Evolutionary conservation across 805 yeast genomes (phyloP), one percentile per base, ranked within the genome.

Genomic region (Yamadazyma akitaensis): DNA sequence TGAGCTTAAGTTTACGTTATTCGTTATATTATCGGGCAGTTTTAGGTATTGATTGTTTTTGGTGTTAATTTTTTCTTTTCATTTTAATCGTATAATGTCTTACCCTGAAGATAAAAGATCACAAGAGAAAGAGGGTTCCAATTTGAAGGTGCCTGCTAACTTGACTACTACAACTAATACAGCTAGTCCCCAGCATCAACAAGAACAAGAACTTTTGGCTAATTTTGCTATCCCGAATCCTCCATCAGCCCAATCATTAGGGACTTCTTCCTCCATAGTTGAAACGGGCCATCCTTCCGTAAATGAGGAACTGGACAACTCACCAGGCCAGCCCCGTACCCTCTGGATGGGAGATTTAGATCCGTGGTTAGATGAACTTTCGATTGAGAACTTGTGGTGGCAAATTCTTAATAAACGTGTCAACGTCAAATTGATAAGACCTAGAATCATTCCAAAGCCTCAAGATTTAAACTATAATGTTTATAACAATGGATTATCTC

Each of bases 271-370:
- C 18, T 16, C 19, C 34, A 3, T 11, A 12, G 32, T 28, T 28
- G 19, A 39, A 7, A 30, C 40, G 5, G 28, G 25, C 35, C 26
- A 39, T 14, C 12, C 21, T 11, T 12, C 35, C 14, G 13, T 40
- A 13, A 28, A 33, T 10, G 44, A 32, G 11, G 40, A 12, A 17
- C 9, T 18, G 8, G 21, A 24, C 12, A 24, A 32, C 17, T 17
- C 13, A 9, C 25, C 39, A 9, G 36, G 17, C 13, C 36, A 77
- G 13, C 89, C 95, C 21, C 74, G 85, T 50, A 86, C 95, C 1
- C 67, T 86, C 28, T 86, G 95, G 95, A 86, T 86, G 95, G 95
- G 95, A 10, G 94, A 86, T 63, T 68, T 86, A 53, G 92, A 86
- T 59, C 88, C 92, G 1, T 80, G 85, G 79, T 79, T 85, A 57